Percentiles rank a stretch among this genome's conserved stretches.
phyloP scores from a whole-genome alignment of 108 stramenopile species.

The Cyclotella atomus region DNA sequence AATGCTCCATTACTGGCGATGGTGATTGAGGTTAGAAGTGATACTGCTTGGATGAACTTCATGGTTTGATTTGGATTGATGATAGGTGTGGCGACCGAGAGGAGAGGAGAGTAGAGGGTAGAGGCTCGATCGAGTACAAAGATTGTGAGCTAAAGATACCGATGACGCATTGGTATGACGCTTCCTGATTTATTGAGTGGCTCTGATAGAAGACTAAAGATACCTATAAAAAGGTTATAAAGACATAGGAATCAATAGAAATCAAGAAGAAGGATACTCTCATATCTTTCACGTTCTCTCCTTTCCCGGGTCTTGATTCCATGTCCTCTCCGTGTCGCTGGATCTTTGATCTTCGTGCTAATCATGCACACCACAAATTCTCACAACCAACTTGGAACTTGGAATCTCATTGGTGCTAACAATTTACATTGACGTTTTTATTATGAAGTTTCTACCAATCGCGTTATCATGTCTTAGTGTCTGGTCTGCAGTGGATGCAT shows the following conservation, averaged over 20 bases:
- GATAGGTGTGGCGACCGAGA: neutral
- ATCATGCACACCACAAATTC: too few species aligned
- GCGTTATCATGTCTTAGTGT: neutral
- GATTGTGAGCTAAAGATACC: neutral
- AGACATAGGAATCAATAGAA: neutral
- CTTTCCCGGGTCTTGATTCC: neutral
- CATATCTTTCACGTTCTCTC: neutral
- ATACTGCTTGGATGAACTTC: neutral
- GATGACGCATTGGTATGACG: too few species aligned
- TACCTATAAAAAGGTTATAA: too few species aligned
- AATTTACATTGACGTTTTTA: neutral
- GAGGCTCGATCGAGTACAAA: neutral
- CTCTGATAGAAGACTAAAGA: neutral
- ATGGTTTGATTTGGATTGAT: neutral
- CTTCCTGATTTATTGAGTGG: neutral
- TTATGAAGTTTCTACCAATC: conserved; percentile 20
- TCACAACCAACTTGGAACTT: neutral
- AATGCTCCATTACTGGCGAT: conserved; percentile 1
- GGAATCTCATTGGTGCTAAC: neutral
- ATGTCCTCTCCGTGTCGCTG: too few species aligned
- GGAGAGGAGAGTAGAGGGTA: neutral
- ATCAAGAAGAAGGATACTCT: neutral
- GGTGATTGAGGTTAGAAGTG: neutral
- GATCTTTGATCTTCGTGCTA: neutral
- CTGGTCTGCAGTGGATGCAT: neutral